A percentile compares a stretch with the other conserved stretches of the same genome.
Evolutionary conservation across 2,329 filamentous ascomycete species (phyloP).

Genomic region (Rhytidhysteron rufulum): DNA sequence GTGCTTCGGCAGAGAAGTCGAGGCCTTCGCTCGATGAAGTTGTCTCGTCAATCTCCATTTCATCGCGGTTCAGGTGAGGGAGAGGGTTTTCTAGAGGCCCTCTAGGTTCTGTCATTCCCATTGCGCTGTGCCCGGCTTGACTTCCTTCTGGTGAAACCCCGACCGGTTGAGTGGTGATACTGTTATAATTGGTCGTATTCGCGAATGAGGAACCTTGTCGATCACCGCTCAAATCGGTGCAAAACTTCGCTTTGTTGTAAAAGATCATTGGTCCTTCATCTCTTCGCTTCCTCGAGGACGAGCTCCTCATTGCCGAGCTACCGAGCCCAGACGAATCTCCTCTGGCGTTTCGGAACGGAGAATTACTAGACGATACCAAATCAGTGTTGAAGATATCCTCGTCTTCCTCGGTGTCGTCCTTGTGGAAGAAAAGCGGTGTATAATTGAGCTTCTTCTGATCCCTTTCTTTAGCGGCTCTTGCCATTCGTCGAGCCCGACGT

Average conservation of each 20-base stretch:
- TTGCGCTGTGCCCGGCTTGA: conserved; percentile 3
- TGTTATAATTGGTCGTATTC: conserved; percentile 24
- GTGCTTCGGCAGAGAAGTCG: conserved; percentile 31
- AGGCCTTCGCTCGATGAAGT: conserved; percentile 28
- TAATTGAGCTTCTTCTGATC: conserved; percentile 39
- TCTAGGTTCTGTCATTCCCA: conserved; percentile 26
- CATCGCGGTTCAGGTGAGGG: conserved; percentile 16
- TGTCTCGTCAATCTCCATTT: conserved; percentile 31
- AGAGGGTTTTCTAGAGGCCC: conserved; percentile 18
- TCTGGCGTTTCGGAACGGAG: conserved; percentile 20
- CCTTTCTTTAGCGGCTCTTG: conserved; percentile 16
- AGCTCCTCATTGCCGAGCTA: conserved; percentile 45
- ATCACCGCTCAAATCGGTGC: conserved; percentile 73
- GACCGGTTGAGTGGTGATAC: conserved; percentile 29
- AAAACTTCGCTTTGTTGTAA: conserved; percentile 76
- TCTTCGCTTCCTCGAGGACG: conserved; percentile 48
- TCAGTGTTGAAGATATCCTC: conserved; percentile 32
- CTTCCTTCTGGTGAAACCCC: conserved; percentile 12
- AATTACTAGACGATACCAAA: conserved; percentile 23
- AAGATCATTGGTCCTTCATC: conserved; percentile 77
- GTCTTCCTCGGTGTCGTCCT: conserved; percentile 39
- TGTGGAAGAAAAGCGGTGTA: conserved; percentile 47
- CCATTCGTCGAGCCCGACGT: conserved; percentile 14
- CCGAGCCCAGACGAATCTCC: conserved; percentile 41
- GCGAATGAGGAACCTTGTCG: conserved; percentile 19